Evolutionary conservation across 2,329 filamentous ascomycete genomes (phyloP), one percentile per base, ranked within the genome.

Genomic region (Seiridium cupressi): DNA sequence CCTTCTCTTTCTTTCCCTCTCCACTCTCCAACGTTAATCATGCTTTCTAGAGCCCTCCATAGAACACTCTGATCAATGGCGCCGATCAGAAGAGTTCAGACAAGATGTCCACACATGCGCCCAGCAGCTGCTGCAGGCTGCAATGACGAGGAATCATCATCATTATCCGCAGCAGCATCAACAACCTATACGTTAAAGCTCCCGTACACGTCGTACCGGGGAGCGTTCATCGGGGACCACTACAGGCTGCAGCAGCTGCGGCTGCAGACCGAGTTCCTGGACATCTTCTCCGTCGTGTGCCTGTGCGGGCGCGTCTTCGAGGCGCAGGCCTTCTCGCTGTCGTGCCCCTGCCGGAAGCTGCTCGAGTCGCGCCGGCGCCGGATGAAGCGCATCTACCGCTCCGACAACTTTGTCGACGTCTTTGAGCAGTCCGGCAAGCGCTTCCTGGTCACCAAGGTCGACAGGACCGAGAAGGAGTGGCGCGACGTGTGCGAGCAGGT

Each of bases 251-350:
- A 62, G 47, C 26, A 64, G 62, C 11, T 63, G 61, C 13, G 58
- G 58, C 18, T 42, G 38, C 32, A 56, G 51, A 60, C 42, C 51
- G 58, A 60, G 6, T 48, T 56, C 56, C 44, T 61, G 8, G 61
- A 64, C 44, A 57, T 63, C 40, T 61, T 59, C 47, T 44, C 42
- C 5, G 59, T 63, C 13, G 61, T 38, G 35, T 63, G 51, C 10
- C 40, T 56, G 10, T 56, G 58, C 34, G 51, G 44, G 3, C 9
- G 10, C 35, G 13, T 6, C 13, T 58, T 61, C 31, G 60, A 61
- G 47, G 60, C 60, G 53, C 60, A 63, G 55, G 61, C 60, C 38
- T 63, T 63, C 56, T 61, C 60, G 18, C 55, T 63, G 11, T 51
- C 49, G n/a, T 49, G 49, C 9, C 51, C 60, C 3, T 47, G 46